Base-by-base conservation (phyloP, 2,329 filamentous ascomycete genomes). In the Colletotrichum sp. region DNA sequence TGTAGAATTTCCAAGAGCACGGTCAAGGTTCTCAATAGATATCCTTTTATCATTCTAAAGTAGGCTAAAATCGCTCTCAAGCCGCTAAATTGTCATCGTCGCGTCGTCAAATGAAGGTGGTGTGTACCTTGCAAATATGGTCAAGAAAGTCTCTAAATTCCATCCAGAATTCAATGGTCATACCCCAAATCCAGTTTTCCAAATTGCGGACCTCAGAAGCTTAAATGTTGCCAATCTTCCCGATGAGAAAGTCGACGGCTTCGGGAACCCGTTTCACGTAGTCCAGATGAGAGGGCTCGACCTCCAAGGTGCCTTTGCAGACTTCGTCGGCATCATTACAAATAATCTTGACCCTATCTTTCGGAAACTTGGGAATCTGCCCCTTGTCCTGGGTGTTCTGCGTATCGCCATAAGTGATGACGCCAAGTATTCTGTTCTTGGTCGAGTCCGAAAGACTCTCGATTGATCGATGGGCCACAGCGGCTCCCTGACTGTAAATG, bases 241-340 rank as follows among this genome's bases (percentile, higher is more conserved):
- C 62, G 4, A 39, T 65, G n/a, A 84, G 79, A 75, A 82, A 85
- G 49, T 82, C 77, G 8, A 82, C 80, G 1, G 81, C 82, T 55
- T 82, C 82, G 1, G 80, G 80, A 9, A 82, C 82, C 77, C 83
- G 83, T 39, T 80, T 82, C 39, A 80, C 77, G 76, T 87, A 87
- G 76, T 84, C 82, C 69, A 85, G 82, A 76, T 87, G 85, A 9
- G 83, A 79, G 2, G 82, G 80, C 62, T 81, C 82, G 16, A 86
- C 80, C 32, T 80, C 79, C 15, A 87, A 80, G 2, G 78, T 82
- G 64, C 85, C 84, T 9, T 73, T 78, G 79, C 86, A 87, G 69
- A 86, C 81, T 27, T 81, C 78, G 77, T 87, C 85, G 63, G 83
- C 83, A 9, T 75, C 22, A 75, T 86, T 87, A 80, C 85, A 87